phyloP scores from a whole-genome alignment of 1,139 yeast species.

The Arxiozyma slooffiae region DNA sequence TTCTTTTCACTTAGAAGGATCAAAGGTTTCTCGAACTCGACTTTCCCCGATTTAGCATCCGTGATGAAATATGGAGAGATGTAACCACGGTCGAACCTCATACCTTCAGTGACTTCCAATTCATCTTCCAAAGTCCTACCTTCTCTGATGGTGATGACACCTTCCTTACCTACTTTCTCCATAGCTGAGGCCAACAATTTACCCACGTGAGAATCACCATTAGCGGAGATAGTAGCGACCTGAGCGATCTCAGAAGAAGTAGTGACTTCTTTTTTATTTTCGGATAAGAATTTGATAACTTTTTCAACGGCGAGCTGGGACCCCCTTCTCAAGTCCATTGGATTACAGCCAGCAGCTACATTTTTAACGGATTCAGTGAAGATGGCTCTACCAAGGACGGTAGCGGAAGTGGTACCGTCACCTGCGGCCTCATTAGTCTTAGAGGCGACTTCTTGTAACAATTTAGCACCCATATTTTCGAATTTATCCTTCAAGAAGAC shows the following conservation, averaged over 20 bases:
- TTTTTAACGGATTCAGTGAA: conserved; percentile 96
- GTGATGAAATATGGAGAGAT: conserved; percentile 97
- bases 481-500: conserved; percentile 83
- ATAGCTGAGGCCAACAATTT: conserved; percentile 88
- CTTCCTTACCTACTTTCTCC: conserved; percentile 99
- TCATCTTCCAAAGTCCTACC: conserved; percentile 96
- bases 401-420: conserved; percentile 98
- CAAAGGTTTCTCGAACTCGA: conserved; percentile 93
- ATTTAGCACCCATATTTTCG: conserved; percentile 89
- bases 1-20: conserved; percentile 88
- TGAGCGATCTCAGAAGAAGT: conserved; percentile 96
- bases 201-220: conserved; percentile 94
- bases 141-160: conserved; percentile 96
- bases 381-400: conserved; percentile 92
- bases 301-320: conserved; percentile 98
- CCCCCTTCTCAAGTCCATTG: conserved; percentile 98
- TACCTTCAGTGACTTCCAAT: conserved; percentile 96
- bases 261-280: conserved; percentile 92
- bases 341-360: conserved; percentile 99
- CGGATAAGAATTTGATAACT: conserved; percentile 78
- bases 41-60: conserved; percentile 92
- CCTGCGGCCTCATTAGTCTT: conserved; percentile 98
- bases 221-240: conserved; percentile 97
- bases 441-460: conserved; percentile 95
- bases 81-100: conserved; percentile 98